Evolutionary conservation across 352 stramenopile species (phyloP), one percentile per base, ranked within the genome.

Genomic region (Pythium utonaiense): DNA sequence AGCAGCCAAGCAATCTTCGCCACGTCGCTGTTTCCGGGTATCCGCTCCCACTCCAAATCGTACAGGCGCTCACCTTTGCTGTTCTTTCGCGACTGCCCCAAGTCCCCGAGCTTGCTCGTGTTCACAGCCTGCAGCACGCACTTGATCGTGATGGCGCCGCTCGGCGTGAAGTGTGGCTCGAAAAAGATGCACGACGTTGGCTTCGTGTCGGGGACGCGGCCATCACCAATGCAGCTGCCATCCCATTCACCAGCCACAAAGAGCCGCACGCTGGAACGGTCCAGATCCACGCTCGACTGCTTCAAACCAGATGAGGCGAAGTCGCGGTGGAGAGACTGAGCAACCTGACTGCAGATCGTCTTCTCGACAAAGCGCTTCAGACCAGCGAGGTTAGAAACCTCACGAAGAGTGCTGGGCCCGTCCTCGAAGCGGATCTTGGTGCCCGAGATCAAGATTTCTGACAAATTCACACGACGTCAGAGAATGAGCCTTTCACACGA

Each of bases 201-300:
- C 19, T 83, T 80, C 12, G 83, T 75, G 62, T 93, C 86, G 14
- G 86, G 82, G 12, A 95, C 83, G 45, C 85, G 83, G 19, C 86
- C 86, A 67, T 95, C 86, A n/a, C 86, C 86, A 53, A 95, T 83
- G 62, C 75, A 93, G 41, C 73, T 90, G 40, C 86, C 86, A 42
- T 93, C 73, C 86, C 86, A 95, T 38, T 91, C 83, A 17, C 79
- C 82, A 2, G 83, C 82, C 21, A 83, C 71, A 53, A 93, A 80
- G 27, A 95, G 66, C 2, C 84, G 78, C 17, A 95, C 78, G 25
- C 80, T 92, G 12, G 78, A 76, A 28, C 79, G 73, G 47, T 95
- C 83, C 40, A 93, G 64, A 56, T 93, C 86, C 62, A 93, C 79
- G 4, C 69, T 78, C 21, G 75, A 84, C 54, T 95, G 80, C 62